Base-by-base conservation (phyloP, 768 basidiomycete species). In the Collybia sordida region DNA sequence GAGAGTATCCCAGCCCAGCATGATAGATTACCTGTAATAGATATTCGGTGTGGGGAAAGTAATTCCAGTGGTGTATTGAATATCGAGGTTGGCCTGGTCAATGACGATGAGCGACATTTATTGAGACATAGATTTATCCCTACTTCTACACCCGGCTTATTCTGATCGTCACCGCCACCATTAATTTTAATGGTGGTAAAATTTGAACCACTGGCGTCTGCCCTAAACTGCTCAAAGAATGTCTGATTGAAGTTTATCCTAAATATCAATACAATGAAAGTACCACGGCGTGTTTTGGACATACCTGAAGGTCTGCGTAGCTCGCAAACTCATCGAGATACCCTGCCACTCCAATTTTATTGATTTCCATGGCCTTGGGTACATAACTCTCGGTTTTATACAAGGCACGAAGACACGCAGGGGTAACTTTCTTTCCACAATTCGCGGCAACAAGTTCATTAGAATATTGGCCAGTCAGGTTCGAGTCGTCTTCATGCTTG, bases 31-130 rank as follows among this genome's bases (percentile, higher is more conserved):
- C 56, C 74, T 77, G 76, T 80, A 66, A 77, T 82, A 59, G 82
- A 86, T 21, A 72, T 77, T 80, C 80, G 19, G 81, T 81, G 82
- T 86, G 0, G 84, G 12, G 34, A 14, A 78, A 40, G 65, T 65
- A 63, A 83, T 72, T 7, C 72, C 80, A 45, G 67, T 71, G 9
- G 76, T 74, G 51, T 86, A 89, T 64, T 89, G 79, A 19, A 89
- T 79, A 61, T 90, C 88, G 3, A 90, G 77, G 59, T 85, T 75
- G 22, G 86, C 84, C 72, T 88, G 14, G 19, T 52, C 14, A 8
- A 9, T 35, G 36, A 11, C 11, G 31, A 27, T 9, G n/a, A n/a
- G 25, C 25, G 6, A 36, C n/a, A 4, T 28, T 8, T 8, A 18
- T 9, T 9, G 28, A 15, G 19, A 8, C 3, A 39, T 22, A 17